These are phyloP conservation scores for Hymenochaete sp. DNA, from an alignment of 1,284 basidiomycete species.

Conservation along the genomic window DNA sequence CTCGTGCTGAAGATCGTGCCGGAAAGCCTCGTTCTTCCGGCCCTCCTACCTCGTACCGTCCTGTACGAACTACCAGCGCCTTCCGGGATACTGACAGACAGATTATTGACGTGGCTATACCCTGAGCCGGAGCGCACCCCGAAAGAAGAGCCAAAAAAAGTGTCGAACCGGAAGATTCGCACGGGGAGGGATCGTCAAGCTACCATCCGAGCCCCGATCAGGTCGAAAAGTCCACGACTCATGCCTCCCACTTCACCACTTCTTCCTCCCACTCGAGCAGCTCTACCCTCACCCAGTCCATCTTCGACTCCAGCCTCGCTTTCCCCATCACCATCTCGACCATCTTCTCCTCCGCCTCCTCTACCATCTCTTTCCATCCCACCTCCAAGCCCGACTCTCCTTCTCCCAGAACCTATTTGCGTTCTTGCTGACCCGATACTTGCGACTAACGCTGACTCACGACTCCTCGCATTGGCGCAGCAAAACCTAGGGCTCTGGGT, in stretches of 20 bases:
- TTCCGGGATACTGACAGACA: slow-evolving; percentile 12
- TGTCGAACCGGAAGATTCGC: too few species aligned
- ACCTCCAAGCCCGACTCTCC: neutral
- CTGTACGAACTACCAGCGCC: slow-evolving; percentile 14
- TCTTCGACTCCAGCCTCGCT: slow-evolving; percentile 10
- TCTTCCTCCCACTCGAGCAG: neutral
- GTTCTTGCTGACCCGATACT: slow-evolving; percentile 2
- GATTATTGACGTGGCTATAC: slow-evolving; percentile 11
- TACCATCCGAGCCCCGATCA: neutral
- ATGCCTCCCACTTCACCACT: neutral
- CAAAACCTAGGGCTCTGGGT: slow-evolving; percentile 16
- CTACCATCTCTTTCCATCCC: neutral
- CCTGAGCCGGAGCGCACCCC: too few species aligned
- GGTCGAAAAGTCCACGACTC: slow-evolving; percentile 1
- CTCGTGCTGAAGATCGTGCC: slow-evolving; percentile 24
- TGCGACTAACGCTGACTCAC: slow-evolving; percentile 3
- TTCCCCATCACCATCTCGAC: slow-evolving; percentile 5
- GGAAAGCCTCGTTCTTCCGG: slow-evolving; percentile 20
- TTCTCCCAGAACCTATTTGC: slow-evolving; percentile 1
- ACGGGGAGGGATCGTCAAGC: too few species aligned
- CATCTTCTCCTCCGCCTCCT: slow-evolving; percentile 1
- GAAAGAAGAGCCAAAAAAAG: too few species aligned
- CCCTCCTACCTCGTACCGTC: slow-evolving; percentile 13
- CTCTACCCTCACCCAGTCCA: neutral
- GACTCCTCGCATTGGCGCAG: slow-evolving; percentile 9